Evolutionary conservation across 768 basidiomycete species (phyloP).

Genomic region (Neoboletus subvelutipes): DNA sequence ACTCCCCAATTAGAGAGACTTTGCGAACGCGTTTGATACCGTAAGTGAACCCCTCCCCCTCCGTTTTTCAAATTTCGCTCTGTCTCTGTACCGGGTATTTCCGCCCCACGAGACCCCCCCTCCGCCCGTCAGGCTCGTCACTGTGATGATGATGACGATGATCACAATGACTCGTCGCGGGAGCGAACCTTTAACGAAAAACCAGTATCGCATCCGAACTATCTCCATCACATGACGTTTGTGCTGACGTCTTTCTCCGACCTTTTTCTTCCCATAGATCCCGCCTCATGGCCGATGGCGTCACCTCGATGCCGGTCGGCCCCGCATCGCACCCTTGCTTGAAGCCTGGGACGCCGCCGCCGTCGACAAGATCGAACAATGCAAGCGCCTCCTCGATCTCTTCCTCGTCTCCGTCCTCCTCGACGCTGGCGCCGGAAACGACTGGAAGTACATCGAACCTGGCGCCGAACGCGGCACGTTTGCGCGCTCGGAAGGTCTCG

Average conservation of each 20-base stretch:
- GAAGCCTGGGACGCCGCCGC: conserved; percentile 48
- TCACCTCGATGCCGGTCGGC: conserved; percentile 71
- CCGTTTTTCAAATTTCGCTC: not conserved
- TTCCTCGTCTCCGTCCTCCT: conserved; percentile 90
- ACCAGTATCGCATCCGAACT: not conserved
- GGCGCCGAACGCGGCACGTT: conserved; percentile 47
- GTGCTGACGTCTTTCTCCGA: not conserved
- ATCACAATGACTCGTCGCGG: not conserved
- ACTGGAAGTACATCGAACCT: conserved; percentile 74
- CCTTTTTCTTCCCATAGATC: conserved; percentile 47
- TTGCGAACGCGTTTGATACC: conserved; percentile 61
- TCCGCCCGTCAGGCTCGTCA: not conserved
- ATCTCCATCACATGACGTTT: not conserved
- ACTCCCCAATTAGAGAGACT: conserved; percentile 64
- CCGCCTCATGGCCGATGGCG: conserved; percentile 89
- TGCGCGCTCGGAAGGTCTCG: conserved; percentile 77
- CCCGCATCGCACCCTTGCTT: conserved; percentile 63
- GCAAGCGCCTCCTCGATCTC: conserved; percentile 80
- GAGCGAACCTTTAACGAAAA: no score
- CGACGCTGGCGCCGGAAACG: conserved; percentile 88
- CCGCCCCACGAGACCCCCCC: conserved; percentile 9
- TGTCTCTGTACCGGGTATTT: not conserved
- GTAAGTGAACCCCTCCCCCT: conserved; percentile 40
- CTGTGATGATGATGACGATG: not conserved
- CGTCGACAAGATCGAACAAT: conserved; percentile 54